Conservation (phyloP, 2,329 filamentous ascomycete genomes). For the Septoria petroselini region DNA sequence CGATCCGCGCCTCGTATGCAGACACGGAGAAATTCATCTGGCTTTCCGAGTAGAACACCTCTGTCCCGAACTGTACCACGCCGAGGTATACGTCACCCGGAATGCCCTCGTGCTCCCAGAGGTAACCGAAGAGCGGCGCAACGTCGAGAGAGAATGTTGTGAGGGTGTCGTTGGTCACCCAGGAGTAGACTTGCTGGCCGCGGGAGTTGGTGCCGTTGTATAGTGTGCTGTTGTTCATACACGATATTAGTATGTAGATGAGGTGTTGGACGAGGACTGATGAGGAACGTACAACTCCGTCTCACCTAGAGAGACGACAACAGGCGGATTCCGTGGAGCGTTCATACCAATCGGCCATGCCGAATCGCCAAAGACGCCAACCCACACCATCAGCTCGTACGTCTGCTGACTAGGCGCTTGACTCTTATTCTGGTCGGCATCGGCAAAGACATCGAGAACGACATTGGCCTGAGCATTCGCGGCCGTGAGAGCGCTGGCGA, state of each 20-base stretch:
- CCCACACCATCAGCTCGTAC: conserved; percentile 27
- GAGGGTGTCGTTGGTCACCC: conserved; percentile 23
- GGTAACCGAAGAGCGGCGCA: conserved; percentile 21
- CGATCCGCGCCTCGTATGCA: conserved; percentile 12
- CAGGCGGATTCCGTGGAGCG: conserved; percentile 15
- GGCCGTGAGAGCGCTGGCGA: conserved; percentile 6
- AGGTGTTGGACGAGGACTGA: no score
- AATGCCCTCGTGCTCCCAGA: conserved; percentile 12
- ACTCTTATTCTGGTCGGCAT: conserved; percentile 19
- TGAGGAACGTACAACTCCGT: conserved; percentile 23
- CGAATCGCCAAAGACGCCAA: conserved; percentile 20
- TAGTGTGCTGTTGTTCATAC: no score
- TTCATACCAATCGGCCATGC: conserved; percentile 20
- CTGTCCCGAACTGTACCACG: conserved; percentile 20
- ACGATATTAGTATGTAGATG: no score
- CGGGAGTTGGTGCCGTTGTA: conserved; percentile 22
- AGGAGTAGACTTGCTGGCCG: conserved; percentile 23
- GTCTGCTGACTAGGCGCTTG: conserved; percentile 17
- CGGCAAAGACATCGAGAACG: conserved; percentile 23
- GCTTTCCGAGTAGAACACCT: conserved; percentile 20
- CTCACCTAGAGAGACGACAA: conserved; percentile 9
- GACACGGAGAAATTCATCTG: conserved; percentile 23
- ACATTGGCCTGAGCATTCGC: conserved; percentile 23
- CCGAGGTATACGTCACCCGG: conserved; percentile 21
- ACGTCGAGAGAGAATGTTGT: conserved; percentile 21